Percentiles rank a stretch among this genome's conserved stretches.
Conservation (phyloP, 1,284 basidiomycete species). For the Phellopilus nigrolimitatus region DNA sequence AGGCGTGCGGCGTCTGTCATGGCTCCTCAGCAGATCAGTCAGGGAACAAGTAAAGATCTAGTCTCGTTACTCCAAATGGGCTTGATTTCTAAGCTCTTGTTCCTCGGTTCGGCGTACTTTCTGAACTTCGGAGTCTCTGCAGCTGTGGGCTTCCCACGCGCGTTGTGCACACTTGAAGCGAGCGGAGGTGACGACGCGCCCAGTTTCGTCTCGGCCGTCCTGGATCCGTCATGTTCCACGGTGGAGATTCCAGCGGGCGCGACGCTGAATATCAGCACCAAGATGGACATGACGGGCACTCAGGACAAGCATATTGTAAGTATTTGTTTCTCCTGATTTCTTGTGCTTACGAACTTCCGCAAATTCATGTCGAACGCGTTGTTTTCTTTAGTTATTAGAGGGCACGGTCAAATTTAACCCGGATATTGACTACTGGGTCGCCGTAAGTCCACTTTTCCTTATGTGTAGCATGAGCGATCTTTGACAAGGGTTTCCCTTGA, state of each 20-base stretch:
- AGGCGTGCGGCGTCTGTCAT: no score
- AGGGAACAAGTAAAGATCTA: no score
- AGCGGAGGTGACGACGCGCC: slow-evolving; percentile 49
- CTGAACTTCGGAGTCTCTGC: neutral
- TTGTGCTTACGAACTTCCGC: neutral
- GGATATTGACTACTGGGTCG: slow-evolving; percentile 50
- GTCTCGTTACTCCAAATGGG: no score
- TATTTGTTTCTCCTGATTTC: neutral
- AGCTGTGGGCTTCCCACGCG: neutral
- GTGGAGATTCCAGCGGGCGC: slow-evolving; percentile 41
- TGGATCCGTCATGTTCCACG: slow-evolving; percentile 35
- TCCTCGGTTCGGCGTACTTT: no score
- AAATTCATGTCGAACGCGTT: neutral
- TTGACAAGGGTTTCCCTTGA: neutral
- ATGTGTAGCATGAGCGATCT: neutral
- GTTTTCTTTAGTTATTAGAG: slow-evolving; percentile 36
- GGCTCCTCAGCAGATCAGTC: no score
- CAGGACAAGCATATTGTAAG: slow-evolving; percentile 47
- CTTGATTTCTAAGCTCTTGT: no score
- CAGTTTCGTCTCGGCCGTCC: slow-evolving; percentile 41
- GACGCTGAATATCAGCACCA: slow-evolving; percentile 47
- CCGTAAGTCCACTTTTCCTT: slow-evolving; percentile 29
- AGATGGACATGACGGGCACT: slow-evolving; percentile 50
- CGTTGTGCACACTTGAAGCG: neutral
- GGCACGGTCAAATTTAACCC: slow-evolving; percentile 49